Base-by-base conservation (phyloP, 2,329 filamentous ascomycete species). In the Epichloe bromicola region DNA sequence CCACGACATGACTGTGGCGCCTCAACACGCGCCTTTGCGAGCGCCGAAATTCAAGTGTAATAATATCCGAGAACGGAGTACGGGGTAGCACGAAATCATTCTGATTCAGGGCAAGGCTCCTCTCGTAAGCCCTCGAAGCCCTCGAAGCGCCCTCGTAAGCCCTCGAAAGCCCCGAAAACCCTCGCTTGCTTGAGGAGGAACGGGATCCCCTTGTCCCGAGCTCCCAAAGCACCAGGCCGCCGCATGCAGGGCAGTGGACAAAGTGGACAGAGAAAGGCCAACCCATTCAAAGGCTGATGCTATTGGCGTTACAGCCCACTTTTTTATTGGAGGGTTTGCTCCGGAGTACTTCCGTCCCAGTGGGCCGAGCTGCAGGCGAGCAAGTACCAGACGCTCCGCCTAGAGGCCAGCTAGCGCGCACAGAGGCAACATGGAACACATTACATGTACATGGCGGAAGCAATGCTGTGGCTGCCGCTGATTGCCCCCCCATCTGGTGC, bases 311-410 rank as follows among this genome's bases (percentile, higher is more conserved):
- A 20, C 10, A 40, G 23, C 37, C 50, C 46, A 41, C 46, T 49
- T 52, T 51, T 46, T 7, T 4, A 19, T 41, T 46, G 51, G 46
- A 15, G 46, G 42, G 1, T 49, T 45, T 46, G 46, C 46, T 49
- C 51, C 51, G 51, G 38, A 17, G 19, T 38, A 46, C 34, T 39
- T 23, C 19, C 8, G 36, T 8, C 12, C 34, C 17, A 15, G 26
- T 20, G 37, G 20, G 34, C 10, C 15, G 34, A 12, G 36, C 20
- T 10, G 20, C 23, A 11, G 37, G n/a, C 23, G 11, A n/a, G 10
- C 23, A 30, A 37, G 44, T 46, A 46, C 33, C 30, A 11, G 8
- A 30, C 7, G 26, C 42, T 34, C 42, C 23, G 42, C 7, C 42
- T 20, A n/a, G 23, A 44, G 23, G 12, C 26, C 30, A 46, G 11